Conservation (phyloP, 108 stramenopile genomes). For the Cyclotella sp. region DNA sequence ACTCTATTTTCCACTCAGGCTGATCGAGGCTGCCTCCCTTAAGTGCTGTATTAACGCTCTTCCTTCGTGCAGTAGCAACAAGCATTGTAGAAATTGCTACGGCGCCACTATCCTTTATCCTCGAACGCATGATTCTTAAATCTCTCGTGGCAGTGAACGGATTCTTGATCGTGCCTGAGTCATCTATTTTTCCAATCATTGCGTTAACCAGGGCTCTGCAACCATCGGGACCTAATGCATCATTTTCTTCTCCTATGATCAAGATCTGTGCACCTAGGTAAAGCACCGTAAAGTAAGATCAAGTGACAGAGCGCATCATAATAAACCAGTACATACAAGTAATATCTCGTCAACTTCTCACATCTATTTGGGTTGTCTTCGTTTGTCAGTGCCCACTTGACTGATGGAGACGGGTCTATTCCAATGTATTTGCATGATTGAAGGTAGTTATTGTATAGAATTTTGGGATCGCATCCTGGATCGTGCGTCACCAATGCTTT, state of each 20-base stretch:
- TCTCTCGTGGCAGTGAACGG: conserved; percentile 54
- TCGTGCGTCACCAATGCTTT: conserved; percentile 10
- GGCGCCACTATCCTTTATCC: conserved; percentile 63
- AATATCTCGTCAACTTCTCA: neutral
- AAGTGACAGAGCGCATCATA: too few species aligned
- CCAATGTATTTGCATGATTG: conserved; percentile 30
- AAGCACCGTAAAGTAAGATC: neutral
- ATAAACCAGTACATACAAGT: neutral
- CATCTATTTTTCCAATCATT: conserved; percentile 44
- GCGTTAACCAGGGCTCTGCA: conserved; percentile 59
- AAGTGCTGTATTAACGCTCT: conserved; percentile 15
- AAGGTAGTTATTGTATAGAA: conserved; percentile 35
- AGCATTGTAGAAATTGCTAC: conserved; percentile 53
- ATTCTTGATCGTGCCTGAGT: neutral
- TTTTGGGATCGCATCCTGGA: conserved; percentile 31
- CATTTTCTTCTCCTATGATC: conserved; percentile 27
- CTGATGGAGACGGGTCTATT: conserved; percentile 19
- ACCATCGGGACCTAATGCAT: conserved; percentile 51
- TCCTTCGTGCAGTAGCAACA: conserved; percentile 40
- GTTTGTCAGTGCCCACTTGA: conserved; percentile 21
- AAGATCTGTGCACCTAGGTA: conserved; percentile 47
- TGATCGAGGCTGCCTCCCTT: conserved; percentile 1
- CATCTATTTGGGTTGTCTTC: conserved; percentile 21
- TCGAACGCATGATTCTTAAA: conserved; percentile 51
- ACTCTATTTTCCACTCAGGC: conserved; percentile 54